Percentiles rank a stretch among this genome's conserved stretches.
These are phyloP conservation scores for Marasmius oreades DNA, from an alignment of 1,284 basidiomycete genomes.

Conservation along the genomic window DNA sequence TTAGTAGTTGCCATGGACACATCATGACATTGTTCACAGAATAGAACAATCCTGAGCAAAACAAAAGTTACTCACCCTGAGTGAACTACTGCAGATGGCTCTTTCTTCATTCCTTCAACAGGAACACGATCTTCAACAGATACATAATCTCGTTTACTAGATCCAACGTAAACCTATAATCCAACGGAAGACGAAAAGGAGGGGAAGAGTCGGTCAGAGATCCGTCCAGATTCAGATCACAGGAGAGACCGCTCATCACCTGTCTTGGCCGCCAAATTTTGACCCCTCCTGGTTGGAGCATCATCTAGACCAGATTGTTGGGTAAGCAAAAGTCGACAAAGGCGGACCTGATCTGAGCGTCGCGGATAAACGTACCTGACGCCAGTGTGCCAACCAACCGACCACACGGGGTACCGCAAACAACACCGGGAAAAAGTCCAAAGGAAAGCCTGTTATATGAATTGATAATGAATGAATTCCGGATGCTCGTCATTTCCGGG, in stretches of 20 bases:
- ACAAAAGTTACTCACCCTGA: conserved; percentile 61
- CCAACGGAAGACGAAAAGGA: conserved; percentile 2
- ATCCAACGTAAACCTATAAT: conserved; percentile 70
- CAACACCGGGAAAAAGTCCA: conserved; percentile 88
- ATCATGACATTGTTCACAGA: conserved; percentile 17
- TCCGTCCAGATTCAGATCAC: not conserved
- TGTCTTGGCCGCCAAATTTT: conserved; percentile 90
- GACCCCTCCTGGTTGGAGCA: conserved; percentile 81
- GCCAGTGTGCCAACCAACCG: conserved; percentile 88
- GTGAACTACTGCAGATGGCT: conserved; percentile 65
- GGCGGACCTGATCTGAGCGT: not conserved
- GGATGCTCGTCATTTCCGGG: conserved; percentile 4
- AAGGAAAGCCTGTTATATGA: conserved; percentile 64
- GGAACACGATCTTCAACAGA: conserved; percentile 55
- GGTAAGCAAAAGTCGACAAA: not conserved
- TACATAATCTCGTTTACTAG: conserved; percentile 69
- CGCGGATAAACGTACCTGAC: conserved; percentile 46
- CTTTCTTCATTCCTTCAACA: conserved; percentile 50
- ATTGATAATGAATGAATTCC: conserved; percentile 11
- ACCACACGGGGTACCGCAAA: conserved; percentile 88
- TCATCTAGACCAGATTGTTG: conserved; percentile 53
- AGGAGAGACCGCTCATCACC: conserved; percentile 33
- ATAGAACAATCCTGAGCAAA: not conserved
- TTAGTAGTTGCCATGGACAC: conserved; percentile 32
- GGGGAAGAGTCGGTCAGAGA: not conserved